A percentile compares a stretch with the other conserved stretches of the same genome.
These are phyloP conservation scores for Pseudocohnilembus persalinus DNA, from an alignment of 169 alveolate species.

Conservation along the genomic window DNA sequence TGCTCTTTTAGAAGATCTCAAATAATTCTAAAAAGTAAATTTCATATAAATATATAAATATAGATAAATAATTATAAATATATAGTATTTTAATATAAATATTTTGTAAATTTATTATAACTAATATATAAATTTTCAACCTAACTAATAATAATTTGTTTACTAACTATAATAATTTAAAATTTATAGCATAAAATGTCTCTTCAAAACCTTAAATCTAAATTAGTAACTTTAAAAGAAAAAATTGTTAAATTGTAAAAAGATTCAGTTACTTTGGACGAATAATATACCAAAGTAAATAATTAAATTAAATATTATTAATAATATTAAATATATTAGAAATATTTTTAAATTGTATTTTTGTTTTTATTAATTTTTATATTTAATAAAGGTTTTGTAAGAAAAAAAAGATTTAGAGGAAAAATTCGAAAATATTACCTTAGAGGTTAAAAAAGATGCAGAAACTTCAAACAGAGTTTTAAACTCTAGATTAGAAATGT, in stretches of 20 bases:
- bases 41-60: no score
- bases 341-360: background rate
- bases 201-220: constrained; percentile 57
- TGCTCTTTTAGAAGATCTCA: constrained; percentile 45
- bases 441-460: constrained; percentile 45
- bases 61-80: no score
- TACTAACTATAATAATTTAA: background rate
- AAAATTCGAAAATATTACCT: constrained; percentile 46
- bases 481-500: constrained; percentile 6
- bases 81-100: no score
- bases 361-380: no score
- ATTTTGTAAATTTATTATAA: no score
- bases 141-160: no score
- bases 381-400: constrained; percentile 17
- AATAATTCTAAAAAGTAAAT: constrained; percentile 42
- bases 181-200: constrained; percentile 56
- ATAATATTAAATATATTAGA: background rate
- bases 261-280: constrained; percentile 30
- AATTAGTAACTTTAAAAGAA: constrained; percentile 47
- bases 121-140: no score
- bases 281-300: constrained; percentile 35
- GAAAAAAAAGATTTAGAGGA: constrained; percentile 64
- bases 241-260: constrained; percentile 42
- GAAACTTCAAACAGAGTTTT: constrained; percentile 32
- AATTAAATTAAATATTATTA: background rate